phyloP scores from a whole-genome alignment of 2,329 filamentous ascomycete genomes.

The Diaporthe sp. region DNA sequence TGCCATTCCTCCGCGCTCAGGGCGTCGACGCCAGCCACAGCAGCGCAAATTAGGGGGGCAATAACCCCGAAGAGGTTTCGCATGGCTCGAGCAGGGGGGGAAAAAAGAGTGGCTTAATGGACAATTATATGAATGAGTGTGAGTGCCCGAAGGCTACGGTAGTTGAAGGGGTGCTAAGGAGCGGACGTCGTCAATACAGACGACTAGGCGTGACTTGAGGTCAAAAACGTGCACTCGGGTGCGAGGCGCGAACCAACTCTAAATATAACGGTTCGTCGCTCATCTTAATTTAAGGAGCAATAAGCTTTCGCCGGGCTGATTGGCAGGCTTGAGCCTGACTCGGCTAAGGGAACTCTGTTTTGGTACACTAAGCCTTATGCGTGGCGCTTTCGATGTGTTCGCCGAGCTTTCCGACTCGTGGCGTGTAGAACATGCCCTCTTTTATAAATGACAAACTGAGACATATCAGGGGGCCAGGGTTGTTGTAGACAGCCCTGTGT shows the following conservation, averaged over 20 bases:
- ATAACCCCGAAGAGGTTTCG: neutral
- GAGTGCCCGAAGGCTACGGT: constrained; percentile 7
- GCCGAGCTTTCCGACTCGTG: neutral
- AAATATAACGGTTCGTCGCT: constrained; percentile 5
- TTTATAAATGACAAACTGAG: neutral
- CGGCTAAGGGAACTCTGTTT: neutral
- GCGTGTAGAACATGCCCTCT: neutral
- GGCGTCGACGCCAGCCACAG: constrained; percentile 1
- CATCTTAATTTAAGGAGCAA: constrained; percentile 23
- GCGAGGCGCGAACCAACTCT: neutral
- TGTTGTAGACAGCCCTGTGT: neutral
- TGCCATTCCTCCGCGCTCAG: constrained; percentile 29
- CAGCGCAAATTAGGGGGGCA: neutral
- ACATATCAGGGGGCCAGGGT: neutral
- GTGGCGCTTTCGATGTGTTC: neutral
- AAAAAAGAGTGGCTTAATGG: neutral
- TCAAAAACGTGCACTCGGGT: no score
- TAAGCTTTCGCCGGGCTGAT: constrained; percentile 13
- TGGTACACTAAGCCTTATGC: constrained; percentile 21
- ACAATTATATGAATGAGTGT: constrained; percentile 2
- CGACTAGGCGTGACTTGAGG: neutral
- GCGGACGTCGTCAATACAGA: constrained; percentile 16
- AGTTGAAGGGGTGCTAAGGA: neutral
- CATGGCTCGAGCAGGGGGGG: neutral
- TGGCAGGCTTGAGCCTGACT: constrained; percentile 16